Base-by-base conservation (phyloP, 2,329 filamentous ascomycete genomes). In the Atkinsonella texensis region DNA sequence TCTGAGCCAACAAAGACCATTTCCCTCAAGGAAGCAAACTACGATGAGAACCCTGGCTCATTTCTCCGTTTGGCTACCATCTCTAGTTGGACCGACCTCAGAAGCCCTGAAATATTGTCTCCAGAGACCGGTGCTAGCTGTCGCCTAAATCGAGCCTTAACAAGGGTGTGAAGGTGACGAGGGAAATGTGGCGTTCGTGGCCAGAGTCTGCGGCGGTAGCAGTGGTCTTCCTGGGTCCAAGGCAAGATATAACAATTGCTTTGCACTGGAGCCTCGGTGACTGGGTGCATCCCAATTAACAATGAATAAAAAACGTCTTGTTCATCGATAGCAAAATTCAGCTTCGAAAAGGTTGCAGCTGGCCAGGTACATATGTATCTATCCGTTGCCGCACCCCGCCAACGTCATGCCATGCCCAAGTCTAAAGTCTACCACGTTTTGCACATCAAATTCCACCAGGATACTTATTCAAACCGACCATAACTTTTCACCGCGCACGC, bases 51-150 rank as follows among this genome's bases (percentile, higher is more conserved):
- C n/a, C 17, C 20, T 31, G 39, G 48, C 41, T 32, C 28, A 8
- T 4, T 46, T 53, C 7, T 48, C n/a, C 46, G 46, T 15, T 39
- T 39, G 44, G 18, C 39, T 53, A 11, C 48, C 41, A 38, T 28
- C 40, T 41, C 51, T 53, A 6, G 23, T 20, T 2, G 42, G 46
- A 0, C n/a, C 56, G 8, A 43, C 48, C 23, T 40, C 6, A 31
- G 55, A 58, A 0, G 39, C 51, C 17, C 58, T 67, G 0, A 57
- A 58, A 46, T 67, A 63, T 49, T 60, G 61, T 1, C 62, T 61
- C 0, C 58, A 64, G 51, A 62, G 63, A 0, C 61, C 60, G 0
- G 57, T 63, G 1, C 45, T 71, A 0, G n/a, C n/a, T n/a, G n/a
- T n/a, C n/a, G n/a, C 67, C 69, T 2, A 59, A 59, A 1, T 12